Base-by-base conservation (phyloP, 306 rosid species). In the Clitoria ternatea region DNA sequence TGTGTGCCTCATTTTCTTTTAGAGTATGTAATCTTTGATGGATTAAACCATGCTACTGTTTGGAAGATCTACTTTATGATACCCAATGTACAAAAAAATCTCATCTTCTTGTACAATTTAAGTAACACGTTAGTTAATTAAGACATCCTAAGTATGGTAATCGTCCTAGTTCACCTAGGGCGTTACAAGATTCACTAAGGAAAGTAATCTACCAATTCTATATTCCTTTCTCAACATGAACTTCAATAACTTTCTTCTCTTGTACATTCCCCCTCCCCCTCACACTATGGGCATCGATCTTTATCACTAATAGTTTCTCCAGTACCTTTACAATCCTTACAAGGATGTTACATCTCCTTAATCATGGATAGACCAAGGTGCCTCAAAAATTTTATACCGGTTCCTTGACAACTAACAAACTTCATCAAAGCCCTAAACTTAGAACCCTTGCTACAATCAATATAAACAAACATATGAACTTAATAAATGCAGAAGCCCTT, bases 181-280 rank as follows among this genome's bases (percentile, higher is more conserved):
- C n/a, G n/a, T n/a, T n/a, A n/a, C n/a, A n/a, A 27, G 98, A 97
- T 90, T 90, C 97, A 2, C 98, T 96, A 20, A 93, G 96, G 87
- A 92, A 92, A 52, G 96, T 90, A 55, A 92, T 84, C 84, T 74
- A 88, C 81, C 86, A 86, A 32, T 92, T 86, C 76, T 88, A 93
- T 97, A 90, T 92, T n/a, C 98, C 98, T 82, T 93, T 93, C 75
- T 93, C 97, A 50, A 93, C 98, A 69, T 24, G 5, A 44, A 90
- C 98, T 36, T 93, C 98, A 76, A 93, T 86, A 3, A 90, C 98
- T 80, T 90, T 93, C 87, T 93, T 93, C 83, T 93, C 97, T 79
- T 90, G 98, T 17, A 79, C 88, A 85, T 90, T n/a, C 94, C 84
- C 90, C 90, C 77, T 88, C 94, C 39, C 98, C 98, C 77, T 90